Evolutionary conservation across 2,329 filamentous ascomycete genomes (phyloP), one percentile per base, ranked within the genome.

Genomic region (Fulvia fulva): DNA sequence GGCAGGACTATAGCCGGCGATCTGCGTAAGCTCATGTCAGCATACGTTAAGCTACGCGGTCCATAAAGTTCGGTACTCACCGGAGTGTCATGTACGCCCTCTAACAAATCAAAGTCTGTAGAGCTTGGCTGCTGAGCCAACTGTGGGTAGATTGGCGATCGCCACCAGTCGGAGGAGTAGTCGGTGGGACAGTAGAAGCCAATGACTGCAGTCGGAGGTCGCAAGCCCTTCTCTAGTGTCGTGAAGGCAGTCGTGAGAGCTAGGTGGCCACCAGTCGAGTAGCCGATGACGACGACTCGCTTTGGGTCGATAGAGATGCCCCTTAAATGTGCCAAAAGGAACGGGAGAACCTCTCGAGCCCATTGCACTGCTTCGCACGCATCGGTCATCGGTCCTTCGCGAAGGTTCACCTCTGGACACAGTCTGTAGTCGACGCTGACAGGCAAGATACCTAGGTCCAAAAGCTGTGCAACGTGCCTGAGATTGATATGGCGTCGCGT

Each of bases 371-470:
- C 53, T 16, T 56, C 53, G 22, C 53, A 56, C 19, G 19, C 32
- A 44, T 60, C 58, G n/a, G 37, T 51, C 49, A 56, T 53, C 6
- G 58, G 58, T 5, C 58, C 58, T 21, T 57, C 50, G 44, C 32
- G 22, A 14, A 60, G 43, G 19, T 11, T 52, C 5, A 51, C 41
- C 50, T 56, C 54, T 7, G 58, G 58, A n/a, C 41, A 49, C 22
- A 60, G 58, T 43, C 58, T 21, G 30, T 60, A 60, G 19, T 60
- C 58, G 14, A 50, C 32, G 32, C 58, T 60, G 9, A 60, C 50
- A 19, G 58, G 58, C 9, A 60, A 32, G n/a, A 50, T 54, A 2
- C 58, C 58, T 5, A 26, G 25, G 8, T 54, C 50, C 6, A 60
- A 19, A 14, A 60, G 53, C 41, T 25, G 34, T 26, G 28, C 11